Conservation (phyloP, 345 rosid species). For the Leavenworthia alabamica region DNA sequence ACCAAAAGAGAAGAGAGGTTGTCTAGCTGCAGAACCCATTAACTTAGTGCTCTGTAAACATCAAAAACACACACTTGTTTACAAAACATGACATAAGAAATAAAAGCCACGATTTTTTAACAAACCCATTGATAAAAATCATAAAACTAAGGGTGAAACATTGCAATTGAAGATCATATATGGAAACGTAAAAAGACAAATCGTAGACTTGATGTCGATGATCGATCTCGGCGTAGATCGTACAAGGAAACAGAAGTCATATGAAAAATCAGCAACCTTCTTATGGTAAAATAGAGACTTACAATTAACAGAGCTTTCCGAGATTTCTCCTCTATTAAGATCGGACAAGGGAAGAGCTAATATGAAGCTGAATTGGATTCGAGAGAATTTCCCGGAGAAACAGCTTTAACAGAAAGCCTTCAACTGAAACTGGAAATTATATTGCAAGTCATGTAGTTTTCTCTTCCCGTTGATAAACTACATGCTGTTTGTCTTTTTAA, state of each 20-base stretch:
- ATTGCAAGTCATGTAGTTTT: conserved; percentile 13
- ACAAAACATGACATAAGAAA: too few relatives aligned
- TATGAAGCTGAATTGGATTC: background rate
- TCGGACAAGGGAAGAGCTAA: background rate
- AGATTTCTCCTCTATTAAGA: background rate
- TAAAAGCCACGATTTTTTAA: background rate
- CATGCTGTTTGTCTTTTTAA: background rate
- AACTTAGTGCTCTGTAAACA: conserved; percentile 6
- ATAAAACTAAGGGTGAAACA: background rate
- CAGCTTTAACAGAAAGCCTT: background rate
- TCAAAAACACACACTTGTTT: background rate
- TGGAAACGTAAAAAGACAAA: background rate
- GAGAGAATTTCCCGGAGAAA: background rate
- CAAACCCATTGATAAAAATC: background rate
- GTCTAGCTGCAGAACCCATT: conserved; percentile 46
- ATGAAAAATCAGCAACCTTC: background rate
- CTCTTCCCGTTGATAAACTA: background rate
- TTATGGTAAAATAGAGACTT: background rate
- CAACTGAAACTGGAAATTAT: background rate
- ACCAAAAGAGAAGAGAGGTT: conserved; percentile 82
- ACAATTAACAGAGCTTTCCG: background rate
- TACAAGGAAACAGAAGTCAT: background rate
- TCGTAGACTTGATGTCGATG: background rate
- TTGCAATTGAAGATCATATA: background rate
- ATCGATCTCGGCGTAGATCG: background rate